Evolutionary conservation across 179 eudicot species (phyloP), one percentile per base, ranked within the genome.

Genomic region (Actinidia arguta): DNA sequence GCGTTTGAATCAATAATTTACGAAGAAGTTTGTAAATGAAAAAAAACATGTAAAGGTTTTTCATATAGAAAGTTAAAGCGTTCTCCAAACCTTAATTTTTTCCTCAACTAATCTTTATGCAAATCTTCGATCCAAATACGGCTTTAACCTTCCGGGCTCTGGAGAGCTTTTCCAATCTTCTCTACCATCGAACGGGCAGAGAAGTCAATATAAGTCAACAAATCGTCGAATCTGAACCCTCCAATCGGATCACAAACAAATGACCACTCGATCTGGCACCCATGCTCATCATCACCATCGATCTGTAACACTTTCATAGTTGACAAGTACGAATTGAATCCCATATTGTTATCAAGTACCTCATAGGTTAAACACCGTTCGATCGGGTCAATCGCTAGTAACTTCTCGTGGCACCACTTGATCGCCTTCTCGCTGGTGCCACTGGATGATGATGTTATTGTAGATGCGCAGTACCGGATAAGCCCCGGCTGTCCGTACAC

Each of bases 251-350:
- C 94, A 64, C 92, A 88, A 1, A 84, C 87, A 64, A 88, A 94
- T 31, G 93, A 88, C 98, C 98, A 95, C 81, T 89, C 94, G 72
- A 94, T 88, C 86, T 13, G 59, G 81, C 98, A 94, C 76, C 98
- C 90, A 8, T 4, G 48, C 42, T 50, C 72, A 7, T 68, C 91
- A 12, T 44, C 74, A 24, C 76, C 87, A 47, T 85, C 82, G 48
- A 81, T 52, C 0, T 84, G 46, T 52, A 74, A 2, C 0, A 90
- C 86, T 36, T 81, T 80, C 6, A 90, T 54, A 44, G 81, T 86
- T 2, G 84, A 64, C 24, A 64, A 48, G 78, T 86, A 90, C 3
- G 82, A 81, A 47, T 59, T 80, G n/a, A 90, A 64, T 7, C 93
- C 93, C 44, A 89, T 54, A 67, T 88, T 90, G 51, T 83, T 87